These are phyloP conservation scores for Phytophthora pini DNA, from an alignment of 352 stramenopile species.

Conservation along the genomic window DNA sequence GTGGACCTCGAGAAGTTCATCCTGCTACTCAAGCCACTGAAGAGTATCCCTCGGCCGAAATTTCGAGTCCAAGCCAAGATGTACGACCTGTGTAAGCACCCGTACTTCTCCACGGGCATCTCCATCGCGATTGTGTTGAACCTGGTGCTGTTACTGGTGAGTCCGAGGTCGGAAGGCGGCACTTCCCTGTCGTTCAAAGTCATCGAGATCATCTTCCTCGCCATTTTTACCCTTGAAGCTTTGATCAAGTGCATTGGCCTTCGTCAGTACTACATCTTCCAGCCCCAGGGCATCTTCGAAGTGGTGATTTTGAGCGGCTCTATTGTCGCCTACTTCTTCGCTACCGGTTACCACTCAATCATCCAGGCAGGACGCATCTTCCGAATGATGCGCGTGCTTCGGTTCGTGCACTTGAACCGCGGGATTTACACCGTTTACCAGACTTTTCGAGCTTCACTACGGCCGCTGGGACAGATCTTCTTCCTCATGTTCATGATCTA, in stretches of 20 bases:
- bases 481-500: slow-evolving; percentile 86
- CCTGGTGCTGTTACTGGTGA: slow-evolving; percentile 69
- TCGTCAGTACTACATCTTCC: slow-evolving; percentile 72
- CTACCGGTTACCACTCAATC: slow-evolving; percentile 64
- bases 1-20: slow-evolving; percentile 86
- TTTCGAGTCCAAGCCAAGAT: slow-evolving; percentile 37
- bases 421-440: slow-evolving; percentile 81
- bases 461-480: slow-evolving; percentile 78
- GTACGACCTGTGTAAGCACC: slow-evolving; percentile 68
- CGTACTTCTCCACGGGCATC: slow-evolving; percentile 58
- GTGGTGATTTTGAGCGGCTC: slow-evolving; percentile 68
- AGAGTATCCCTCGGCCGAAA: slow-evolving; percentile 55
- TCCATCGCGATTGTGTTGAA: slow-evolving; percentile 78
- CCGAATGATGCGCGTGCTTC: slow-evolving; percentile 78
- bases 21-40: slow-evolving; percentile 67
- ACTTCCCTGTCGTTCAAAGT: slow-evolving; percentile 48
- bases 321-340: slow-evolving; percentile 68
- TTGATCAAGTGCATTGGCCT: slow-evolving; percentile 65
- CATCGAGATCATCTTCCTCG: slow-evolving; percentile 78
- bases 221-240: slow-evolving; percentile 63
- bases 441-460: slow-evolving; percentile 73
- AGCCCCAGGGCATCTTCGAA: slow-evolving; percentile 63
- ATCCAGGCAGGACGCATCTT: slow-evolving; percentile 80
- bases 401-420: slow-evolving; percentile 76
- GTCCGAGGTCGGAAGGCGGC: slow-evolving; percentile 40